A percentile compares a stretch with the other conserved stretches of the same genome.
phyloP scores from a whole-genome alignment of 257 asterid species.

The Lycium ferocissimum region DNA sequence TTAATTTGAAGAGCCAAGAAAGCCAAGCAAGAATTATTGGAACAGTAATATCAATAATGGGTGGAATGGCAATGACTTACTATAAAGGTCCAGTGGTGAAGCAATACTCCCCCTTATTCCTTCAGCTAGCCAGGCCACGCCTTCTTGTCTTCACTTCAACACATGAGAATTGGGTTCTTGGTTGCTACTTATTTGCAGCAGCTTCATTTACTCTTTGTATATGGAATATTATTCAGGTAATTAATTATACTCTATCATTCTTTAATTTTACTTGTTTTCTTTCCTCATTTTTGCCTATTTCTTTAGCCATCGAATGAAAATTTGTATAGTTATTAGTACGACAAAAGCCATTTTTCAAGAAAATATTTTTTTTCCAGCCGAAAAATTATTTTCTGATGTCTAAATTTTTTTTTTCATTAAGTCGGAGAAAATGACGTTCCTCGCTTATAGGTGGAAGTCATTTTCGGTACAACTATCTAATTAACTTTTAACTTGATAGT shows the following conservation, averaged over 20 bases:
- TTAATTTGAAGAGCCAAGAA: slow-evolving; percentile 57
- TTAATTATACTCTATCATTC: background rate
- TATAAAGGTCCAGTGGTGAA: slow-evolving; percentile 65
- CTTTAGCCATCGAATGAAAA: background rate
- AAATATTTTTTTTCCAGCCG: background rate
- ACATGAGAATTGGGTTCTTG: slow-evolving; percentile 73
- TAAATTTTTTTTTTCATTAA: too few relatives aligned
- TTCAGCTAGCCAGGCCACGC: slow-evolving; percentile 34
- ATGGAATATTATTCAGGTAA: slow-evolving; percentile 78
- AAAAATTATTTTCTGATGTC: too few relatives aligned
- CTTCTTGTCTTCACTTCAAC: slow-evolving; percentile 64
- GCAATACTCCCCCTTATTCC: slow-evolving; percentile 43
- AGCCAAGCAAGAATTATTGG: slow-evolving; percentile 67
- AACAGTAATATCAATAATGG: slow-evolving; percentile 56
- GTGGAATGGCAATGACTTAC: slow-evolving; percentile 61
- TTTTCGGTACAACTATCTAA: background rate
- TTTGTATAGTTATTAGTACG: background rate
- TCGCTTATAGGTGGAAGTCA: background rate
- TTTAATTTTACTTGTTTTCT: background rate
- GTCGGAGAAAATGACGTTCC: too few relatives aligned
- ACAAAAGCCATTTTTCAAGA: background rate
- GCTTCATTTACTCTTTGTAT: slow-evolving; percentile 61
- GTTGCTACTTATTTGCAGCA: slow-evolving; percentile 69
- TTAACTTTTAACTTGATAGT: background rate
- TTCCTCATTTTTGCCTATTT: background rate